phyloP scores from a whole-genome alignment of 345 rosid genomes.

The Trapa bicornis region DNA sequence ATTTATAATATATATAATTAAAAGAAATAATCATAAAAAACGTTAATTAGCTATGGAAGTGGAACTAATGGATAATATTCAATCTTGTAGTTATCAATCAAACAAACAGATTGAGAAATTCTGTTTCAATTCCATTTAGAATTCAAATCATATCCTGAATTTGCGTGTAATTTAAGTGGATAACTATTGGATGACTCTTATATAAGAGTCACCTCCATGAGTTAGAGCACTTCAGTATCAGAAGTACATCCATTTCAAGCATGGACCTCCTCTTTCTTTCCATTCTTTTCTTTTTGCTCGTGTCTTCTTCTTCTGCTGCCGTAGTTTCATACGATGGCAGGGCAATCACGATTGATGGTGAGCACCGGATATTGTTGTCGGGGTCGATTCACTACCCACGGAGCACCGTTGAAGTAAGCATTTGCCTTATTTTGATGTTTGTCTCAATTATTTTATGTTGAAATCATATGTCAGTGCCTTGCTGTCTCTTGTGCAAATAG shows the following conservation, averaged over 20 bases:
- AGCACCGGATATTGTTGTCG: neutral
- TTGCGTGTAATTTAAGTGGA: no score
- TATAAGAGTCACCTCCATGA: no score
- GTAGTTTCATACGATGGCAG: neutral
- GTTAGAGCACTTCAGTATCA: no score
- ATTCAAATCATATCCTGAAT: no score
- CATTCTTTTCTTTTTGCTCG: neutral
- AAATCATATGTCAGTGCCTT: neutral
- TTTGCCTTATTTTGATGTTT: neutral
- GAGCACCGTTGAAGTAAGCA: neutral
- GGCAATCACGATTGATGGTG: neutral
- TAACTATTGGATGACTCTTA: no score
- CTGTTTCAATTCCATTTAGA: no score
- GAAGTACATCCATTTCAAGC: neutral
- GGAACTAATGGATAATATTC: no score
- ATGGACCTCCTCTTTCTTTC: neutral
- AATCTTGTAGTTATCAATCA: no score
- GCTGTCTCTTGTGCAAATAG: neutral
- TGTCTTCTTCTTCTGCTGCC: neutral
- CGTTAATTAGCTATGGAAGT: no score
- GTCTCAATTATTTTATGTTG: neutral
- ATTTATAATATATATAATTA: no score
- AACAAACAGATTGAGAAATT: no score
- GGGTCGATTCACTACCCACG: slow-evolving; percentile 3
- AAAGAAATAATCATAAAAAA: no score